Percentiles rank a stretch among this genome's conserved stretches.
Conservation (phyloP, 2,329 filamentous ascomycete species). For the Fusarium tupiense region DNA sequence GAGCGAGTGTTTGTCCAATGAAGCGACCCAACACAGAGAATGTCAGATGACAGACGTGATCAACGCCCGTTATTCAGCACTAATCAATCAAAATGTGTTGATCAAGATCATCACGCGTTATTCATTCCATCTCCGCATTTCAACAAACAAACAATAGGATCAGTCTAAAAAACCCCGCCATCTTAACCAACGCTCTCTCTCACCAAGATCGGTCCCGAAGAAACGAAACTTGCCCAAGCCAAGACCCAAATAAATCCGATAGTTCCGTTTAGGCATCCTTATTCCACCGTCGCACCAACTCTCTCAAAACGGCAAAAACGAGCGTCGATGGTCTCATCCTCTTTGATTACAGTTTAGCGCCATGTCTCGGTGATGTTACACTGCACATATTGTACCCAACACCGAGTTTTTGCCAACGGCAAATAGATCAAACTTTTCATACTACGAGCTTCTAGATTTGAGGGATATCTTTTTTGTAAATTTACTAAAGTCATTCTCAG, state of each 20-base stretch:
- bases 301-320: neutral
- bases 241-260: neutral
- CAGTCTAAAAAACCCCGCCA: neutral
- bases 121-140: neutral
- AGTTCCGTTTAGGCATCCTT: slow-evolving; percentile 4
- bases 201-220: neutral
- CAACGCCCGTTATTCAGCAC: neutral
- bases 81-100: neutral
- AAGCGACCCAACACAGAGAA: neutral
- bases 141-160: neutral
- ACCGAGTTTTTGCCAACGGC: neutral
- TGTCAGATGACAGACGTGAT: neutral
- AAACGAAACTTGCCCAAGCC: neutral
- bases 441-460: neutral
- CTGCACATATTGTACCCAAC: neutral
- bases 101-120: neutral
- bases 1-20: neutral
- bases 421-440: neutral
- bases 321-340: slow-evolving; percentile 3
- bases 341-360: neutral
- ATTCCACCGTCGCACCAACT: neutral
- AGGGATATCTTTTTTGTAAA: slow-evolving; percentile 4
- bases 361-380: neutral
- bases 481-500: neutral
- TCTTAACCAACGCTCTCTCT: neutral